A percentile compares a stretch with the other conserved stretches of the same genome.
Evolutionary conservation across 805 yeast species (phyloP).

Genomic region (Debaryomyces castellii): DNA sequence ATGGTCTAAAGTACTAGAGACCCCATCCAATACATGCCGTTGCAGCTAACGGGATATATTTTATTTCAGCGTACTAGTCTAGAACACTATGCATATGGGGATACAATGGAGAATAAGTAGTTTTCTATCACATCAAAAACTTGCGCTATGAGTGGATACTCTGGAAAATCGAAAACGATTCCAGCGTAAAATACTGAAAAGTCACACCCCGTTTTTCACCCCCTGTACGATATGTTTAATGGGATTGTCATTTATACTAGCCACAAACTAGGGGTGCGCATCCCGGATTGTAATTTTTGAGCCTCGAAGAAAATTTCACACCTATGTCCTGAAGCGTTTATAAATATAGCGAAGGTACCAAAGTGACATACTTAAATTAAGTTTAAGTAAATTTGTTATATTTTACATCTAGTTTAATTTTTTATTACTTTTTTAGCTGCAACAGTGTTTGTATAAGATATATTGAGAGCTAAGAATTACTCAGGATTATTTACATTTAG

Average conservation of each 20-base stretch:
- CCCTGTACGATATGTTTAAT: conserved; percentile 1
- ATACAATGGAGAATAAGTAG: background rate
- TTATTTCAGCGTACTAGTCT: too few species aligned
- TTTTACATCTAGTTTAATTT: background rate
- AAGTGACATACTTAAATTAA: background rate
- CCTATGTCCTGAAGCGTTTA: background rate
- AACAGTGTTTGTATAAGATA: background rate
- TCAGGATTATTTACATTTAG: background rate
- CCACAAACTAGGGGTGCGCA: conserved; percentile 3
- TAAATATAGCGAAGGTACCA: conserved; percentile 1
- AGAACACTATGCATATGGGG: too few species aligned
- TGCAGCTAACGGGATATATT: too few species aligned
- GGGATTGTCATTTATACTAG: background rate
- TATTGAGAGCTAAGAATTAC: background rate
- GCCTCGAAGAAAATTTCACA: conserved; percentile 4
- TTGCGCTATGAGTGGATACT: background rate
- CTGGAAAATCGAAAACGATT: background rate
- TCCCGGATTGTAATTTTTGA: conserved; percentile 1
- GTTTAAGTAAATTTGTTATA: background rate
- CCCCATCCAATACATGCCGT: too few species aligned
- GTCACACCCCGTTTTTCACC: background rate
- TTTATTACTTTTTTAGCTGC: background rate
- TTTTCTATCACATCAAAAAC: background rate
- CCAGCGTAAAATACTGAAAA: background rate
- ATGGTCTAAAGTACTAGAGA: background rate